Percentiles rank a stretch among this genome's conserved stretches.
Conservation (phyloP, 164 flowering plant genomes). For the Cinnamomum chago region DNA sequence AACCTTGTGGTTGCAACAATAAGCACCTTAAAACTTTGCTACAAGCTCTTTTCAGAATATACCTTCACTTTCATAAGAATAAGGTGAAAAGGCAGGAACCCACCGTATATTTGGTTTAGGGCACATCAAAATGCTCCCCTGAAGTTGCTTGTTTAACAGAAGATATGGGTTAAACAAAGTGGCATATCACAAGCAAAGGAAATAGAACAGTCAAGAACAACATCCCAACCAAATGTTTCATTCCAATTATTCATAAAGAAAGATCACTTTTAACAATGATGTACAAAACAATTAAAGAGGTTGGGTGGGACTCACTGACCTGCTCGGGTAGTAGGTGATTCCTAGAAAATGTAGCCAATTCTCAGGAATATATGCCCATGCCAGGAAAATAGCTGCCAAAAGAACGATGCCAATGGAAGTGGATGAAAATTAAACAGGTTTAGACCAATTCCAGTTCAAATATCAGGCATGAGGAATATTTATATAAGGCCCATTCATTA, state of each 20-base stretch:
- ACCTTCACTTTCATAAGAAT: neutral
- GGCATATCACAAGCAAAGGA: no score
- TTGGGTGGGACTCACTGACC: slow-evolving; percentile 30
- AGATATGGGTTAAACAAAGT: no score
- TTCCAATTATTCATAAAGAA: no score
- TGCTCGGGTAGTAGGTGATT: slow-evolving; percentile 81
- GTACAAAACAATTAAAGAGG: neutral
- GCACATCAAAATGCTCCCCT: neutral
- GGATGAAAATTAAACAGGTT: neutral
- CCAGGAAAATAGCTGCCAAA: slow-evolving; percentile 57
- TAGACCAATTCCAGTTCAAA: neutral
- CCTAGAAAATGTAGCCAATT: slow-evolving; percentile 68
- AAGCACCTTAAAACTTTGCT: no score
- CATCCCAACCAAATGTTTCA: no score
- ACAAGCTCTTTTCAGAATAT: no score
- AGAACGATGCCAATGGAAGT: neutral
- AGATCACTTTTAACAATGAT: neutral
- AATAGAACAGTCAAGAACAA: no score
- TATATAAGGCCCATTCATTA: no score
- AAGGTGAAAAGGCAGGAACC: neutral
- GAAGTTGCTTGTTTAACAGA: neutral
- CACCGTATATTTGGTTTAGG: no score
- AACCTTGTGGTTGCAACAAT: no score
- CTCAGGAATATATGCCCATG: slow-evolving; percentile 93
- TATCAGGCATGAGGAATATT: no score